Evolutionary conservation across 768 basidiomycete species (phyloP).

Genomic region (Trametes gibbosa): DNA sequence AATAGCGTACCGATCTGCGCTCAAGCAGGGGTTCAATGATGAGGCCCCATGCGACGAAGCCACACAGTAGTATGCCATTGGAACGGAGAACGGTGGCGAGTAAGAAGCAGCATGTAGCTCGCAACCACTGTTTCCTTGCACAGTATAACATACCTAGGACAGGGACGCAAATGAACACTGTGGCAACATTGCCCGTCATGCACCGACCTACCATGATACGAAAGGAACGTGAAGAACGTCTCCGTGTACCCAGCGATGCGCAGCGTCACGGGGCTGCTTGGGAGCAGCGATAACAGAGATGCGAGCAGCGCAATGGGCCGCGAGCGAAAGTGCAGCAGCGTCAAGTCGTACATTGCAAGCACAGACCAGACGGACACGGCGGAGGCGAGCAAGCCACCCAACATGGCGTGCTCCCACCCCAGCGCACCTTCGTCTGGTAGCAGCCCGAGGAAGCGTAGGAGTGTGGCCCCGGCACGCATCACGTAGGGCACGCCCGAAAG

Average conservation of each 20-base stretch:
- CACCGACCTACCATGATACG: slow-evolving; percentile 58
- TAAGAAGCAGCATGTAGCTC: slow-evolving; percentile 60
- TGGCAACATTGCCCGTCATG: neutral
- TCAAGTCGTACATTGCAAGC: slow-evolving; percentile 53
- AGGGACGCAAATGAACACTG: neutral
- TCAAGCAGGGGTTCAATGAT: slow-evolving; percentile 52
- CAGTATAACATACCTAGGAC: slow-evolving; percentile 59
- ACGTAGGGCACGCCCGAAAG: slow-evolving; percentile 65
- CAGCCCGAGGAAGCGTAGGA: neutral
- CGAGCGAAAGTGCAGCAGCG: slow-evolving; percentile 53
- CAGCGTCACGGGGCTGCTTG: slow-evolving; percentile 76
- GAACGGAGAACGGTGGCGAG: slow-evolving; percentile 68
- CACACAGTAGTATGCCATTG: slow-evolving; percentile 73
- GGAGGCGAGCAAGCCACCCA: slow-evolving; percentile 37
- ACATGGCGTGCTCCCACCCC: slow-evolving; percentile 24
- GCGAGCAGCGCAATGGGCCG: slow-evolving; percentile 60
- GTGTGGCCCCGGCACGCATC: slow-evolving; percentile 35
- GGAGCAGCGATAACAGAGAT: slow-evolving; percentile 66
- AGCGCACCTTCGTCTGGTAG: neutral
- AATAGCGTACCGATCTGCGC: slow-evolving; percentile 31
- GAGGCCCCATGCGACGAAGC: slow-evolving; percentile 76
- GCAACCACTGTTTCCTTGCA: slow-evolving; percentile 46
- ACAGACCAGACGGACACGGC: slow-evolving; percentile 34
- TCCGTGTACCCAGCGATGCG: slow-evolving; percentile 77
- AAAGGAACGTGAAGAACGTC: slow-evolving; percentile 80